Conservation (phyloP, 2,329 filamentous ascomycete genomes). For the Xylaria sp. region DNA sequence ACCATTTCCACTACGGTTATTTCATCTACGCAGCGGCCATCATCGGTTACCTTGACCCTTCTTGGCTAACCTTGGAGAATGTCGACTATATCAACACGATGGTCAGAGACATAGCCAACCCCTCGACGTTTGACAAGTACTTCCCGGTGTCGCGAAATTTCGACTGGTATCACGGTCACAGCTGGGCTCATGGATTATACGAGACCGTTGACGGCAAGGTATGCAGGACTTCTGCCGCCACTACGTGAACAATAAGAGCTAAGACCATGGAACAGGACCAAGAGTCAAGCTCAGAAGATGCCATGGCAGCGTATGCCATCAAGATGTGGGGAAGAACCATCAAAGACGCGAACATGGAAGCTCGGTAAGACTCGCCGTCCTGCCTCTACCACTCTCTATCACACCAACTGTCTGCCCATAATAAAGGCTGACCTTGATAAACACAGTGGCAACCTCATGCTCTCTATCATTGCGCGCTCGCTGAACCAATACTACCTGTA, state of each 20-base stretch:
- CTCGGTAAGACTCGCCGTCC: slow-evolving; percentile 59
- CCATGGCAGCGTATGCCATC: slow-evolving; percentile 85
- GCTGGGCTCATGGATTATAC: slow-evolving; percentile 86
- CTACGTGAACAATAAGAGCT: not conserved
- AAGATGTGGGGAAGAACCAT: slow-evolving; percentile 92
- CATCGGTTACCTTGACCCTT: slow-evolving; percentile 80
- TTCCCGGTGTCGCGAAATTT: slow-evolving; percentile 88
- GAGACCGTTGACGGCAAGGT: slow-evolving; percentile 78
- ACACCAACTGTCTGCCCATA: not conserved
- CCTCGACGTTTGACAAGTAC: slow-evolving; percentile 73
- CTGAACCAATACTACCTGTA: slow-evolving; percentile 87
- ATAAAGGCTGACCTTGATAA: slow-evolving; percentile 31
- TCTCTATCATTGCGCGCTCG: slow-evolving; percentile 79
- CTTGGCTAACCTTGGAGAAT: slow-evolving; percentile 76
- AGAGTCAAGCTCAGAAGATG: slow-evolving; percentile 91
- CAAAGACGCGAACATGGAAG: slow-evolving; percentile 82
- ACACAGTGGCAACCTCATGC: slow-evolving; percentile 80
- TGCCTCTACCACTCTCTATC: not conserved
- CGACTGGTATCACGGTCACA: slow-evolving; percentile 95
- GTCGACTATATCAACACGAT: slow-evolving; percentile 84
- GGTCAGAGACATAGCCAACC: slow-evolving; percentile 85
- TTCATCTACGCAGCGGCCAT: slow-evolving; percentile 88
- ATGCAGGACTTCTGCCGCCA: not conserved
- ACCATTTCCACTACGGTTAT: slow-evolving; percentile 85
- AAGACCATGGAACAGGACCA: slow-evolving; percentile 61